Base-by-base conservation (phyloP, 495 filamentous ascomycete species). In the Neurospora tetraspora region DNA sequence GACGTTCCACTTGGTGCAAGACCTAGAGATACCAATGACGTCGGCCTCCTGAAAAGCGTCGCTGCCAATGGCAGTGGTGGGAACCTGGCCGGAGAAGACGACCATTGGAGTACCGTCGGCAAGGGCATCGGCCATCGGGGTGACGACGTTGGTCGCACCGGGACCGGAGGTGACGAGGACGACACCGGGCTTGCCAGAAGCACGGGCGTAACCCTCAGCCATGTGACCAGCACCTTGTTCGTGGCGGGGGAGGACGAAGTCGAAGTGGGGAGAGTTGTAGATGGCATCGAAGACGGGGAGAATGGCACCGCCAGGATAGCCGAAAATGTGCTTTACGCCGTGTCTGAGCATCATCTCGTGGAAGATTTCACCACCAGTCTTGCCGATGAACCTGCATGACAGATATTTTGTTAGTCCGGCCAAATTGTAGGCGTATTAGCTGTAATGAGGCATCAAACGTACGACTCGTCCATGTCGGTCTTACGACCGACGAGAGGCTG, bases 311-410 rank as follows among this genome's bases (percentile, higher is more conserved):
- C 91, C 91, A 73, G 91, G 88, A 77, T 93, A 93, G 37, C 91
- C 91, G 78, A 93, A 96, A 77, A 98, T 86, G 82, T 96, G 92
- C 85, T 97, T 94, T 38, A 99, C 96, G 74, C 85, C 89, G 74
- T 94, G 93, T 78, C 96, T 86, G 47, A 94, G 87, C 93, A 99
- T 97, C 96, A 99, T 98, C 83, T 99, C 94, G 78, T 99, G 94
- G 85, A 99, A 97, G 74, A 99, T 98, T 80, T 97, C 91, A 78
- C 96, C 96, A 81, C 96, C 96, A 69, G 88, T 97, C 85, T 93
- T 92, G 39, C 96, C 96, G 79, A 98, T 92, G 84, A 99, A 97
- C 70, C 93, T 92, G 74, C 76, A 77, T 59, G 68, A 20, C 73
- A 68, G 74, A 73, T 36, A 10, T n/a, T 4, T 40, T 73, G 77